Evolutionary conservation across 2,329 filamentous ascomycete genomes (phyloP).

Genomic region (Clarireedia hainanense): DNA sequence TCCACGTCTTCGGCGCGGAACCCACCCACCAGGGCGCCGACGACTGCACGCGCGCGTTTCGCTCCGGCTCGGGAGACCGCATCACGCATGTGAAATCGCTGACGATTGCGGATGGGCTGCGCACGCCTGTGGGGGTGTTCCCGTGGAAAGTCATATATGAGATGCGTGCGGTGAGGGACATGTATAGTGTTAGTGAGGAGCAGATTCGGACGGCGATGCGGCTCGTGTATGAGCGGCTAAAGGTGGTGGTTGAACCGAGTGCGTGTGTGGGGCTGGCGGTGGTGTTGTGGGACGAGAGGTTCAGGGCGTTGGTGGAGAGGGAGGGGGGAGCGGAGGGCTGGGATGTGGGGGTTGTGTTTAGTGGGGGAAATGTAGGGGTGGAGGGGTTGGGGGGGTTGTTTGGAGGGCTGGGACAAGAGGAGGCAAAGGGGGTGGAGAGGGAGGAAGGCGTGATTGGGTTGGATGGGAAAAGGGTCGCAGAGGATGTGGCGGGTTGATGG

Average conservation of each 20-base stretch:
- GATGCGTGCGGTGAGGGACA: slow-evolving; percentile 56
- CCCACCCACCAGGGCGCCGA: slow-evolving; percentile 77
- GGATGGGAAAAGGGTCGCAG: slow-evolving; percentile 16
- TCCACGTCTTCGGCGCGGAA: slow-evolving; percentile 79
- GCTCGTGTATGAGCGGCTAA: slow-evolving; percentile 78
- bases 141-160: slow-evolving; percentile 76
- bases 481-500: slow-evolving; percentile 19
- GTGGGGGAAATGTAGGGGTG: slow-evolving; percentile 51
- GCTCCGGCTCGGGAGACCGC: slow-evolving; percentile 45
- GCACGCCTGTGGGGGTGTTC: slow-evolving; percentile 69
- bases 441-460: slow-evolving; percentile 8
- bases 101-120: slow-evolving; percentile 82
- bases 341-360: slow-evolving; percentile 56
- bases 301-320: slow-evolving; percentile 58
- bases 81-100: slow-evolving; percentile 63
- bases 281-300: slow-evolving; percentile 78
- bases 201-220: slow-evolving; percentile 72
- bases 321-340: slow-evolving; percentile 68
- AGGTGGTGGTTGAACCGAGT: slow-evolving; percentile 85
- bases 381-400: slow-evolving; percentile 47
- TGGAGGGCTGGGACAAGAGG: slow-evolving; percentile 10
- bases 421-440: slow-evolving; percentile 8
- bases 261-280: slow-evolving; percentile 78
- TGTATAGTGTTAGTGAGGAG: slow-evolving; percentile 70
- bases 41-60: slow-evolving; percentile 66